Percentiles rank a stretch among this genome's conserved stretches.
Conservation (phyloP, 345 rosid species). For the Eucalyptus camaldulensis region DNA sequence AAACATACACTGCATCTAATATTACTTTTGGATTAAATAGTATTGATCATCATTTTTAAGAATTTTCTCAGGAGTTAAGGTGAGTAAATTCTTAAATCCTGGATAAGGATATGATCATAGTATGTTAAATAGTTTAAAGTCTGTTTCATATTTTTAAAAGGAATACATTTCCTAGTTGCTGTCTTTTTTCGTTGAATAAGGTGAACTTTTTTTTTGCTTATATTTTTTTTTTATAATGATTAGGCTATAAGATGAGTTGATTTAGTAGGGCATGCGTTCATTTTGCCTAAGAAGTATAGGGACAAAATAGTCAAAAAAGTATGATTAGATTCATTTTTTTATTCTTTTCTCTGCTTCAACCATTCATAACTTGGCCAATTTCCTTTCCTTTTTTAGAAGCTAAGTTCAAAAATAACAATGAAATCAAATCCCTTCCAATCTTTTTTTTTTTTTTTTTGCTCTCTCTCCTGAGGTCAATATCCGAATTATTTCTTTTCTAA, state of each 20-base stretch:
- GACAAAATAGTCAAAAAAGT: too few species aligned
- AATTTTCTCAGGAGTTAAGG: neutral
- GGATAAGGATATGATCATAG: neutral
- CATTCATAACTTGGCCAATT: too few species aligned
- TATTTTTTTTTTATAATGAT: neutral
- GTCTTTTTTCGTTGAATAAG: neutral
- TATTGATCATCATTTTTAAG: neutral
- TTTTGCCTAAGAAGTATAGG: too few species aligned
- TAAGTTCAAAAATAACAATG: too few species aligned
- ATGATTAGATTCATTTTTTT: too few species aligned
- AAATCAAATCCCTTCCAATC: too few species aligned
- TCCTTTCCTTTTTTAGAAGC: too few species aligned
- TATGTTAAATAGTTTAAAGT: neutral
- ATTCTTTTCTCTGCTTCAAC: too few species aligned
- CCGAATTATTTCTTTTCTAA: too few species aligned
- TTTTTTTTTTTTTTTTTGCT: fast-evolving
- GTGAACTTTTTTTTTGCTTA: neutral
- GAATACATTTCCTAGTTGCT: neutral
- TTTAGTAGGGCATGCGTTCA: too few species aligned
- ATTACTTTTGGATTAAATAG: neutral
- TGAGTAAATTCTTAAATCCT: neutral
- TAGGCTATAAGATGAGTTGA: neutral
- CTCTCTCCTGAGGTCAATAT: too few species aligned
- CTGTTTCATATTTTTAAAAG: neutral
- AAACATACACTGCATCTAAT: neutral